Percentiles rank a stretch among this genome's conserved stretches.
These are phyloP conservation scores for Platanthera guangdongensis DNA, from an alignment of 106 monocot species.

Conservation along the genomic window DNA sequence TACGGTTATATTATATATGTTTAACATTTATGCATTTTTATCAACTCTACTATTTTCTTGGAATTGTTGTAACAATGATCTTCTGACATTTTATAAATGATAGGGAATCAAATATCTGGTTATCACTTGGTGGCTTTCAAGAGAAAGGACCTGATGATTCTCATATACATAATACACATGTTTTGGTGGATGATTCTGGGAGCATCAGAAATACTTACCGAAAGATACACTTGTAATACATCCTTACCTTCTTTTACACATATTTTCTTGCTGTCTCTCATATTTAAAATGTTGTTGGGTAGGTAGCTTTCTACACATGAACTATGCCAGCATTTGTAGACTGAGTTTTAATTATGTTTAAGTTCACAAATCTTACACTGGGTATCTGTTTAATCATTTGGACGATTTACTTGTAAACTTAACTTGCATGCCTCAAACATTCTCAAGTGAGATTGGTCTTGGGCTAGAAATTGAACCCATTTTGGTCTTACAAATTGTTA, in stretches of 20 bases:
- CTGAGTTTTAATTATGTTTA: not conserved
- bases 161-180: slow-evolving; percentile 77
- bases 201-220: slow-evolving; percentile 63
- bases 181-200: slow-evolving; percentile 78
- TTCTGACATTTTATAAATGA: slow-evolving; percentile 7
- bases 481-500: not conserved
- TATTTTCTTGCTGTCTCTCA: not conserved
- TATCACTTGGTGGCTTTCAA: slow-evolving; percentile 90
- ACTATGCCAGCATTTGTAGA: not conserved
- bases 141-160: slow-evolving; percentile 79
- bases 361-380: not conserved
- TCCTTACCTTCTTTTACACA: slow-evolving; percentile 9
- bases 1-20: too few relatives aligned
- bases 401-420: not conserved
- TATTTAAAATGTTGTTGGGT: not conserved
- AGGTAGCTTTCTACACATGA: not conserved
- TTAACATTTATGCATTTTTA: not conserved
- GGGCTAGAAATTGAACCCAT: not conserved
- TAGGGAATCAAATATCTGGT: slow-evolving; percentile 83
- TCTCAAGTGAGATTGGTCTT: not conserved
- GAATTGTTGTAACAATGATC: slow-evolving; percentile 3
- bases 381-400: not conserved
- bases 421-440: not conserved
- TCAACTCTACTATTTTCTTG: not conserved
- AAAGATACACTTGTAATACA: slow-evolving; percentile 86